Conservation (phyloP, 176 grass and related monocot species). For the Pontederia paniculata region DNA sequence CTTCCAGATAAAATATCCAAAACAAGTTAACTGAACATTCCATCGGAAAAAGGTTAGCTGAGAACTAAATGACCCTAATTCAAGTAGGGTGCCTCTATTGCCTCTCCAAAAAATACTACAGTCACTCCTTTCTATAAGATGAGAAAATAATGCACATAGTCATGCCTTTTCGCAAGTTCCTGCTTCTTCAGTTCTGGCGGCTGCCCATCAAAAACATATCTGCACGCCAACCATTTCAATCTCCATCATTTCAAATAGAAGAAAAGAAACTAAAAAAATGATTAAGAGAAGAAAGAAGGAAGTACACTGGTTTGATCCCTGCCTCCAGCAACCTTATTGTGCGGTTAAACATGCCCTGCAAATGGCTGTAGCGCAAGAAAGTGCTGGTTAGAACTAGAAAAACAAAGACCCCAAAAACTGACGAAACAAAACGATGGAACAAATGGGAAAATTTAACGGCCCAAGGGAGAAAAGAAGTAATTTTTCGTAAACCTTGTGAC, state of each 20-base stretch:
- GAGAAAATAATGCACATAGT: background rate
- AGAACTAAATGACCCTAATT: too few species aligned
- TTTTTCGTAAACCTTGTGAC: constrained; percentile 52
- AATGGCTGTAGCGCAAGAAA: constrained; percentile 39
- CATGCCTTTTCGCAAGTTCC: constrained; percentile 66
- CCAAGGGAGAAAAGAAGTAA: background rate
- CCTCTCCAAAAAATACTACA: too few species aligned
- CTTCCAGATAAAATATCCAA: too few species aligned
- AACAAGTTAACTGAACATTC: too few species aligned
- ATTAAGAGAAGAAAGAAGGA: constrained; percentile 2
- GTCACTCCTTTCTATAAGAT: too few species aligned
- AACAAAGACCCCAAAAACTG: background rate
- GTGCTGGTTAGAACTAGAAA: background rate
- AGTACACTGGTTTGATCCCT: constrained; percentile 94
- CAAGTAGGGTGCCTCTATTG: too few species aligned
- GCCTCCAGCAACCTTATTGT: constrained; percentile 74
- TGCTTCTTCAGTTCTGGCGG: constrained; percentile 86
- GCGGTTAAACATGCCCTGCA: constrained; percentile 82
- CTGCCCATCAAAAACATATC: constrained; percentile 93
- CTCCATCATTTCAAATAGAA: constrained; percentile 13
- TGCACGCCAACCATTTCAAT: constrained; percentile 19
- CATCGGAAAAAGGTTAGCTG: too few species aligned
- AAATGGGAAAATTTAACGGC: too few species aligned
- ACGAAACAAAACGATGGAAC: too few species aligned
- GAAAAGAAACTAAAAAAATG: constrained; percentile 10